Evolutionary conservation across 2,329 filamentous ascomycete genomes (phyloP), one percentile per base, ranked within the genome.

Genomic region (Penicillium nordicum): DNA sequence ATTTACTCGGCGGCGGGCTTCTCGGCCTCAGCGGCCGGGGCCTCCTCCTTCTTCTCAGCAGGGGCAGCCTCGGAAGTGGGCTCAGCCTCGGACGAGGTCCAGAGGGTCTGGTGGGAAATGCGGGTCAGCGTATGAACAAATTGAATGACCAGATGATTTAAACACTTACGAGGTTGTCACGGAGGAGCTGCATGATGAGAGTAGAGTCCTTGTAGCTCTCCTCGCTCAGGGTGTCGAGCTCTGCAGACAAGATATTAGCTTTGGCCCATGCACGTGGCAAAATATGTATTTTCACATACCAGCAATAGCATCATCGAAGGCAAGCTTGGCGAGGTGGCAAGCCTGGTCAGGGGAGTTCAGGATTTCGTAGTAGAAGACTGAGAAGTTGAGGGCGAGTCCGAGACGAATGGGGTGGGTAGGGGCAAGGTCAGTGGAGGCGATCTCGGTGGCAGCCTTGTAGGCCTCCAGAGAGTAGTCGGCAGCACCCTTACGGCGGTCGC

Each of bases 291-390:
- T 34, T 25, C 45, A 81, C 80, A 64, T 76, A 86, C 84, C 84
- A 71, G 92, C 92, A 85, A 97, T 97, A 67, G 93, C 93, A 79
- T 97, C 93, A 73, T 96, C 91, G 74, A 96, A 96, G 57, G 90
- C 90, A 78, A 93, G 90, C 86, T 96, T 96, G 79, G 91, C 93
- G 68, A 97, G 87, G 79, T 96, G 92, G 88, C 93, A 97, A 75
- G 92, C 93, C 82, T 95, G 93, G 78, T 97, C 94, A 64, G 93
- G 93, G 42, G 93, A 92, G 84, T 97, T 99, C 73, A 97, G 84
- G 77, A 97, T 99, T 87, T 99, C 90, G 79, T 99, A 99, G 88
- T 97, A 97, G 85, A 97, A 97, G 73, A 97, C 92, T 65, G 92
- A 96, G 84, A 95, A 95, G 88, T 96, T 96, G 67, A 96, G 84